Evolutionary conservation across 306 rosid species (phyloP).

Genomic region (Gastrolobium bilobum): DNA sequence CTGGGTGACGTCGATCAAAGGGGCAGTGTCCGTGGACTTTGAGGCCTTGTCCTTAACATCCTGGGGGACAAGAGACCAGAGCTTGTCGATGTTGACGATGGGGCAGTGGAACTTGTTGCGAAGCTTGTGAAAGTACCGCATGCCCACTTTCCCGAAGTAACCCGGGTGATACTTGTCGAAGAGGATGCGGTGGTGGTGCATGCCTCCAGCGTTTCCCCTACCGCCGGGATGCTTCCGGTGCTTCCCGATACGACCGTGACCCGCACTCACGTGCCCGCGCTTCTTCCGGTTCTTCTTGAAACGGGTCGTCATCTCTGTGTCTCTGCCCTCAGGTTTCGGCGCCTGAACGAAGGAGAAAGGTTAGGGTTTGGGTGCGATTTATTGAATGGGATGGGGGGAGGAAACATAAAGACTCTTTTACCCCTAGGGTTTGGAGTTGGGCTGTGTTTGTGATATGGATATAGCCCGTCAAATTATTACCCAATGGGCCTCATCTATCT

Average conservation of each 20-base stretch:
- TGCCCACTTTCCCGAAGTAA: slow-evolving; percentile 88
- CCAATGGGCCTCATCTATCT: background rate
- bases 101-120: slow-evolving; percentile 82
- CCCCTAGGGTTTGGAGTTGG: slow-evolving; percentile 54
- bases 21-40: slow-evolving; percentile 62
- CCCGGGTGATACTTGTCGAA: slow-evolving; percentile 96
- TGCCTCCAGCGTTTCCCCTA: slow-evolving; percentile 92
- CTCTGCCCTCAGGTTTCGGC: slow-evolving; percentile 50
- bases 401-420: slow-evolving; percentile 33
- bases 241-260: slow-evolving; percentile 86
- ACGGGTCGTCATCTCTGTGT: slow-evolving; percentile 73
- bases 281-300: slow-evolving; percentile 95
- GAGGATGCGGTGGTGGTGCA: slow-evolving; percentile 95
- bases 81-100: slow-evolving; percentile 82
- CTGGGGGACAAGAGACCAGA: slow-evolving; percentile 77
- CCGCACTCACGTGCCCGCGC: slow-evolving; percentile 94
- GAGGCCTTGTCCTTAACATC: slow-evolving; percentile 76
- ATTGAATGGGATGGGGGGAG: background rate
- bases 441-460: background rate
- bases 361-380: slow-evolving; percentile 52
- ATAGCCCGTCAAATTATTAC: too few relatives aligned
- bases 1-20: slow-evolving; percentile 78
- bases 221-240: slow-evolving; percentile 95
- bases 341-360: slow-evolving; percentile 9
- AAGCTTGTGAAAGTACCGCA: slow-evolving; percentile 89